A percentile compares a stretch with the other conserved stretches of the same genome.
Conservation (phyloP, 805 yeast species). For the Metschnikowia santaceciliae region DNA sequence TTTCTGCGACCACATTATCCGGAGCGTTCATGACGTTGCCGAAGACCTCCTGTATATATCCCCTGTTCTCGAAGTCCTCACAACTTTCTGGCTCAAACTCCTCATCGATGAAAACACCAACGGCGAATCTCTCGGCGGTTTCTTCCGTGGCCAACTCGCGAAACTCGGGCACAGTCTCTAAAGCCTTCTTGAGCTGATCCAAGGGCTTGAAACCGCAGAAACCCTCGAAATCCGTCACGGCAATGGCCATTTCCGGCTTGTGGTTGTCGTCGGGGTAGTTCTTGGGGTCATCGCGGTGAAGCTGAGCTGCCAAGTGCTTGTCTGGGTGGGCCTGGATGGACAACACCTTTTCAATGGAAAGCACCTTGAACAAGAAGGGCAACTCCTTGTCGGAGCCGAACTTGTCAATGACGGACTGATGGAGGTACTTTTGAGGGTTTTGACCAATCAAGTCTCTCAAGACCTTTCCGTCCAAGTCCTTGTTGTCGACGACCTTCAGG, state of each 20-base stretch:
- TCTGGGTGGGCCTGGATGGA: slow-evolving; percentile 98
- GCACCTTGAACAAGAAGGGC: slow-evolving; percentile 91
- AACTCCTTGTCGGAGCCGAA: slow-evolving; percentile 69
- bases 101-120: slow-evolving; percentile 44
- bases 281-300: slow-evolving; percentile 80
- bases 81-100: slow-evolving; percentile 36
- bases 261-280: slow-evolving; percentile 98
- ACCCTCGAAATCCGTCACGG: slow-evolving; percentile 93
- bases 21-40: slow-evolving; percentile 78
- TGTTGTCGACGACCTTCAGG: slow-evolving; percentile 49
- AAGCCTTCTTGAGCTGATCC: slow-evolving; percentile 63
- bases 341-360: slow-evolving; percentile 88
- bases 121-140: slow-evolving; percentile 49
- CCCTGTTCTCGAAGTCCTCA: slow-evolving; percentile 59
- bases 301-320: slow-evolving; percentile 69
- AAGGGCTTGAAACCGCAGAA: slow-evolving; percentile 97
- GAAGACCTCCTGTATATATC: slow-evolving; percentile 69
- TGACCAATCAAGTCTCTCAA: slow-evolving; percentile 64
- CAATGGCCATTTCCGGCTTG: slow-evolving; percentile 99
- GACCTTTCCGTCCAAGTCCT: slow-evolving; percentile 39
- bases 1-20: slow-evolving; percentile 50
- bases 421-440: slow-evolving; percentile 58
- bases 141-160: slow-evolving; percentile 63
- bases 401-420: slow-evolving; percentile 52
- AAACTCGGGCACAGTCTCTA: slow-evolving; percentile 75